Evolutionary conservation across 1,139 yeast species (phyloP), one percentile per base, ranked within the genome.

Genomic region (Lodderomyces metapsilosis): DNA sequence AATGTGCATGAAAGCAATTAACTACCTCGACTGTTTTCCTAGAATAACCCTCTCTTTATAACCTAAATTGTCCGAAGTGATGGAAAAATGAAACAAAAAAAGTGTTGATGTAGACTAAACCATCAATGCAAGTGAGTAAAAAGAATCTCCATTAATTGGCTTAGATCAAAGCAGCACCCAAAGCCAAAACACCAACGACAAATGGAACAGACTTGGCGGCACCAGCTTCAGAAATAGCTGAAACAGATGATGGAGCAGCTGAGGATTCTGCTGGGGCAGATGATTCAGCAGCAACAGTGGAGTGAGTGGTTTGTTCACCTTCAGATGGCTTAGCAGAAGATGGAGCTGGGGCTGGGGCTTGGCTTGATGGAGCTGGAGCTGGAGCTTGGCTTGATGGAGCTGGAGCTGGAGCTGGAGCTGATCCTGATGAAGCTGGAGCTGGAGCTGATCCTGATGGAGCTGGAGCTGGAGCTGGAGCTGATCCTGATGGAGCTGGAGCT

Each of bases 171-270:
- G 76, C 27, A 24, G 27, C 76, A 53, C 27, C 39, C 33, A 36
- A 17, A 28, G 34, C 39, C 23, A 36, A 36, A 10, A 36, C 23
- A 18, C 39, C 39, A 16, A 34, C 39, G 15, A 36, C 22, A 18
- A 71, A 73, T 54, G 70, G 65, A 49, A 75, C 76, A 47, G 74
- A 75, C 47, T 68, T 65, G 67, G 74, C 76, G 52, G 74, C 76
- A 25, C 34, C 32, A 17, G 34, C 39, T 45, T 59, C 63, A 24
- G 27, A 24, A 51, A 62, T 74, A 48, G 58, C 66, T 59, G 61
- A 64, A 58, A 57, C 67, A 53, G 68, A 71, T 46, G 47, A 71
- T 46, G 47, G 58, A 45, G 56, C 49, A 39, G 53, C 49, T 24
- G 24, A 8, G 37, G 43, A 44, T 15, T 17, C 10, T 15, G 34